Percentiles rank a stretch among this genome's conserved stretches.
Conservation (phyloP, 2,329 filamentous ascomycete genomes). For the Stenocarpella maydis region DNA sequence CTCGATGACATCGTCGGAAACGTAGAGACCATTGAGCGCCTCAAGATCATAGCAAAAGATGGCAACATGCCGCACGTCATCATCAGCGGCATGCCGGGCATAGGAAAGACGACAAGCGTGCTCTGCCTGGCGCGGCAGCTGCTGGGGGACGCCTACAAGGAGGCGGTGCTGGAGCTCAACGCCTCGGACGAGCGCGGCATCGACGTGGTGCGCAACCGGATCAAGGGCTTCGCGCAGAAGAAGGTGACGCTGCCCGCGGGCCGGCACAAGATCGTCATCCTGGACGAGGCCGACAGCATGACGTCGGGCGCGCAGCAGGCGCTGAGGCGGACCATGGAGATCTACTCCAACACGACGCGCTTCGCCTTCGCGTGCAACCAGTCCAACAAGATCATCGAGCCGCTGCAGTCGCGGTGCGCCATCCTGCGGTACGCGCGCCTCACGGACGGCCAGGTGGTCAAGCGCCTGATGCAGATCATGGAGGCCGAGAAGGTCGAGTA, state of each 20-base stretch:
- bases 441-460: conserved; percentile 91
- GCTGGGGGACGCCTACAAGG: conserved; percentile 92
- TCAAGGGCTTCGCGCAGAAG: conserved; percentile 98
- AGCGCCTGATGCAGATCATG: conserved; percentile 89
- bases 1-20: conserved; percentile 98
- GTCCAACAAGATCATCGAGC: conserved; percentile 99
- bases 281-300: conserved; percentile 99
- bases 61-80: conserved; percentile 99
- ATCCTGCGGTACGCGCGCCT: conserved; percentile 93
- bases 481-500: conserved; percentile 90
- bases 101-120: conserved; percentile 97
- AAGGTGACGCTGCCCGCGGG: conserved; percentile 94
- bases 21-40: conserved; percentile 93
- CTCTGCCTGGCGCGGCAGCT: conserved; percentile 92
- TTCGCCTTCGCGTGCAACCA: conserved; percentile 99
- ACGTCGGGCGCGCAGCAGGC: conserved; percentile 96
- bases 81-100: conserved; percentile 99
- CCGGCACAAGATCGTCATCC: conserved; percentile 94
- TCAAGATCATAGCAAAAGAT: conserved; percentile 98
- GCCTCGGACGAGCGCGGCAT: conserved; percentile 96
- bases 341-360: conserved; percentile 93
- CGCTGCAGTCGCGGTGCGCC: conserved; percentile 94
- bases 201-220: conserved; percentile 94
- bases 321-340: conserved; percentile 95
- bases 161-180: conserved; percentile 95